A percentile compares a stretch with the other conserved stretches of the same genome.
Evolutionary conservation across 306 rosid species (phyloP).

Genomic region (Calophaca sinica): DNA sequence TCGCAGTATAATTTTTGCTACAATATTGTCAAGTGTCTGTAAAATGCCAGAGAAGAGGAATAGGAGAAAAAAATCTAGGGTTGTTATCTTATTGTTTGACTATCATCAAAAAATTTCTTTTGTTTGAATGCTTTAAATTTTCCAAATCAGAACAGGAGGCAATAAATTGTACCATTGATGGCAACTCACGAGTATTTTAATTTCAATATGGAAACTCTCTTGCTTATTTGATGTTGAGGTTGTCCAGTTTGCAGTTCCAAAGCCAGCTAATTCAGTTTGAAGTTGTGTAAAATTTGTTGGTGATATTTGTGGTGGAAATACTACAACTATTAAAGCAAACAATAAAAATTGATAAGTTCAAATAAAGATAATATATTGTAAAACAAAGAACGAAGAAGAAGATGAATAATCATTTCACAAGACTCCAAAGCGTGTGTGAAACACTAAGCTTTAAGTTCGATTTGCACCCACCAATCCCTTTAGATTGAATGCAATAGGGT

Average conservation of each 20-base stretch:
- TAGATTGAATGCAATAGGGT: too few species aligned
- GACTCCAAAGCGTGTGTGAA: too few species aligned
- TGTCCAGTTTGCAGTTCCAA: background rate
- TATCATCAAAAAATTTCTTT: background rate
- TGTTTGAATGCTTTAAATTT: slow-evolving; percentile 31
- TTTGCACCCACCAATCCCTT: too few species aligned
- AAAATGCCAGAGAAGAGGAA: slow-evolving; percentile 41
- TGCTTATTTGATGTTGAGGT: slow-evolving; percentile 31
- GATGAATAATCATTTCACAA: too few species aligned
- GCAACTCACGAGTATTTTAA: slow-evolving; percentile 4
- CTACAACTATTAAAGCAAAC: too few species aligned
- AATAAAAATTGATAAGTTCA: too few species aligned
- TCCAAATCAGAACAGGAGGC: slow-evolving; percentile 33
- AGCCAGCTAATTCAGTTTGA: background rate
- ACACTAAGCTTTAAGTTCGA: too few species aligned
- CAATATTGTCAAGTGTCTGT: slow-evolving; percentile 37
- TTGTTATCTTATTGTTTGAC: slow-evolving; percentile 33
- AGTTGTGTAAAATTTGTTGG: background rate
- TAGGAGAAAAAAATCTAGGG: background rate
- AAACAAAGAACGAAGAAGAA: too few species aligned
- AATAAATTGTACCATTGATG: slow-evolving; percentile 38
- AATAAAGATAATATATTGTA: too few species aligned
- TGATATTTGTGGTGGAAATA: too few species aligned
- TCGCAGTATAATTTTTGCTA: slow-evolving; percentile 26
- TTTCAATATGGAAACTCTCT: slow-evolving; percentile 24